Percentiles rank a stretch among this genome's conserved stretches.
Conservation (phyloP, 768 basidiomycete genomes). For the Suillus cothurnatus region DNA sequence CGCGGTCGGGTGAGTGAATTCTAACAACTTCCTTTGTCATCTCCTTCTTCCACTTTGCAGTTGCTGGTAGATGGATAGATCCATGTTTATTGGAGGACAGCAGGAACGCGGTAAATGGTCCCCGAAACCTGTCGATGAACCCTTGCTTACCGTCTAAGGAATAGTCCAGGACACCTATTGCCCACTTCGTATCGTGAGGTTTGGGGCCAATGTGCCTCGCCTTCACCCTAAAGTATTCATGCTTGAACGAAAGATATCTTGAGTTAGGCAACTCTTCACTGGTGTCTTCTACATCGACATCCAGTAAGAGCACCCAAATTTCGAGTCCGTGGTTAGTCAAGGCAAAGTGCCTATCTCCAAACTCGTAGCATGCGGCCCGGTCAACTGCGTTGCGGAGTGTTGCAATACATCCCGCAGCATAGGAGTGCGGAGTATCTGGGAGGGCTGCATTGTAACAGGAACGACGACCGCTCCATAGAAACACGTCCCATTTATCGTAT, state of each 20-base stretch:
- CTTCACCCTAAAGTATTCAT: background rate
- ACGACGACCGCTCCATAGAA: conserved; percentile 11
- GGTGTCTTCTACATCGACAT: background rate
- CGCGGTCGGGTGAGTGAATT: background rate
- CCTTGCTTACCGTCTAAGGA: background rate
- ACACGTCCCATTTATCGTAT: conserved; percentile 14
- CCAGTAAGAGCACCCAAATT: conserved; percentile 4
- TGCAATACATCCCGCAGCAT: background rate
- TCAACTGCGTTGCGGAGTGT: background rate
- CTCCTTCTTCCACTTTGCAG: conserved; percentile 10
- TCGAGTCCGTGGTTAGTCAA: conserved; percentile 15
- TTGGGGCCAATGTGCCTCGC: background rate
- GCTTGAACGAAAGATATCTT: background rate
- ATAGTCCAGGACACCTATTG: conserved; percentile 12
- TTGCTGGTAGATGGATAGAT: background rate
- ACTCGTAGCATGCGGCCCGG: background rate
- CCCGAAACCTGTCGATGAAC: background rate
- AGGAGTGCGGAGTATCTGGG: conserved; percentile 9
- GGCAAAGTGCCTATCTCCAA: conserved; percentile 12
- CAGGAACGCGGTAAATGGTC: conserved; percentile 9
- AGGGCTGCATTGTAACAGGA: conserved; percentile 11
- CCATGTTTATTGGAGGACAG: background rate
- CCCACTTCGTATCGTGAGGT: background rate
- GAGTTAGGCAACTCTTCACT: background rate
- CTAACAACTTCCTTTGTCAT: background rate